Conservation (phyloP, 306 rosid species). For the Trichosanthes cucumerina region DNA sequence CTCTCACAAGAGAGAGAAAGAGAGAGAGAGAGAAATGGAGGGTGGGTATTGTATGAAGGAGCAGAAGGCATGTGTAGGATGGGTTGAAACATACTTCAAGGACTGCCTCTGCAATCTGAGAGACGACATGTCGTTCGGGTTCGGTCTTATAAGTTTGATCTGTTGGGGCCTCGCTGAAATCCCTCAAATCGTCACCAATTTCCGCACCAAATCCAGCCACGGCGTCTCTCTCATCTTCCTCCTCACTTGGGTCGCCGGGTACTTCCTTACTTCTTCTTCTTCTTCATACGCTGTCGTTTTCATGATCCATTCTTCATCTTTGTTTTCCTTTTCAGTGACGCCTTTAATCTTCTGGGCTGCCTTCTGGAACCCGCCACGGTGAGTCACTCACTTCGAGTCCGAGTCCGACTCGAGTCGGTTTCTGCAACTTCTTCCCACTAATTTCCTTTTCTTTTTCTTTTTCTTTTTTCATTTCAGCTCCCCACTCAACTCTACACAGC, state of each 20-base stretch:
- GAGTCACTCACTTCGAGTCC: slow-evolving; percentile 15
- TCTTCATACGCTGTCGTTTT: background rate
- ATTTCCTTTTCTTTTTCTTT: background rate
- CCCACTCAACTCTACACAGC: slow-evolving; percentile 94
- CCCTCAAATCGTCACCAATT: slow-evolving; percentile 87
- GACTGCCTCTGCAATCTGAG: slow-evolving; percentile 72
- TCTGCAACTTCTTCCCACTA: background rate
- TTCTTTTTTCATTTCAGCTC: slow-evolving; percentile 31
- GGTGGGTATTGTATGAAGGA: slow-evolving; percentile 51
- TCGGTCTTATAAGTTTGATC: slow-evolving; percentile 50
- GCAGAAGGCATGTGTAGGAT: slow-evolving; percentile 46
- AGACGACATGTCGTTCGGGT: slow-evolving; percentile 61
- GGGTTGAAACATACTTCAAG: slow-evolving; percentile 60
- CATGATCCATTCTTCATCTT: background rate
- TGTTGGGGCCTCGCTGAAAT: slow-evolving; percentile 91
- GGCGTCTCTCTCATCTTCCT: slow-evolving; percentile 86
- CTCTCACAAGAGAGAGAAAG: background rate
- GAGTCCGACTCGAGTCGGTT: too few relatives aligned
- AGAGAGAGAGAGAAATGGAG: slow-evolving; percentile 10
- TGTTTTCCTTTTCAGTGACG: slow-evolving; percentile 38
- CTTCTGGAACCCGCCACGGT: slow-evolving; percentile 91
- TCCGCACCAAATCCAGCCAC: slow-evolving; percentile 66
- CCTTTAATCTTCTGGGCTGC: slow-evolving; percentile 75
- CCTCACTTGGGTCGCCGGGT: slow-evolving; percentile 97
- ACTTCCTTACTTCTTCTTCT: background rate